phyloP scores from a whole-genome alignment of 495 filamentous ascomycete species.

The Annulohypoxylon nitens region DNA sequence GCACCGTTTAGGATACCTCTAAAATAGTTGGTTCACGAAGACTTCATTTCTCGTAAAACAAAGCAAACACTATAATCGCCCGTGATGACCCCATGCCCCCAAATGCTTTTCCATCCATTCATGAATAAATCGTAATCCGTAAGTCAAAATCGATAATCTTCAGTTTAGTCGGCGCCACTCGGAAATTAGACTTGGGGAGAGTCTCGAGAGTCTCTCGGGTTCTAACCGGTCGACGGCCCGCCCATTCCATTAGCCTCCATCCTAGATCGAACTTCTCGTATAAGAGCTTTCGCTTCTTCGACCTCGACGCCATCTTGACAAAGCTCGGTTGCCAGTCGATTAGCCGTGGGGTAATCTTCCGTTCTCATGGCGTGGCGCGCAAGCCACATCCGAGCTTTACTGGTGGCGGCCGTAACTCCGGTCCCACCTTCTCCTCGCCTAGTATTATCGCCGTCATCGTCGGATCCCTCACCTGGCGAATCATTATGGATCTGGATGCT shows the following conservation, averaged over 20 bases:
- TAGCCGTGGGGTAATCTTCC: conserved; percentile 79
- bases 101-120: conserved; percentile 15
- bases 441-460: conserved; percentile 64
- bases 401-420: conserved; percentile 88
- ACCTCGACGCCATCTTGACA: conserved; percentile 98
- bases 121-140: conserved; percentile 29
- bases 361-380: conserved; percentile 81
- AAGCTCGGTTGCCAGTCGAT: conserved; percentile 86
- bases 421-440: conserved; percentile 63
- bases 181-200: neutral
- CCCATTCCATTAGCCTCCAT: conserved; percentile 67
- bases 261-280: conserved; percentile 87
- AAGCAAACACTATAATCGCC: neutral
- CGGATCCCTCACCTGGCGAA: conserved; percentile 65
- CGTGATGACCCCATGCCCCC: neutral
- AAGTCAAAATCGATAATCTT: conserved; percentile 6
- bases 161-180: neutral
- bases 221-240: conserved; percentile 20
- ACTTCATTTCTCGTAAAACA: conserved; percentile 16
- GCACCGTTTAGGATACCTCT: neutral
- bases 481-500: conserved; percentile 61
- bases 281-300: conserved; percentile 96
- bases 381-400: conserved; percentile 94
- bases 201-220: neutral
- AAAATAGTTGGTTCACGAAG: neutral